Conservation (phyloP, 164 flowering plant genomes). For the Nymphaea colorata region DNA sequence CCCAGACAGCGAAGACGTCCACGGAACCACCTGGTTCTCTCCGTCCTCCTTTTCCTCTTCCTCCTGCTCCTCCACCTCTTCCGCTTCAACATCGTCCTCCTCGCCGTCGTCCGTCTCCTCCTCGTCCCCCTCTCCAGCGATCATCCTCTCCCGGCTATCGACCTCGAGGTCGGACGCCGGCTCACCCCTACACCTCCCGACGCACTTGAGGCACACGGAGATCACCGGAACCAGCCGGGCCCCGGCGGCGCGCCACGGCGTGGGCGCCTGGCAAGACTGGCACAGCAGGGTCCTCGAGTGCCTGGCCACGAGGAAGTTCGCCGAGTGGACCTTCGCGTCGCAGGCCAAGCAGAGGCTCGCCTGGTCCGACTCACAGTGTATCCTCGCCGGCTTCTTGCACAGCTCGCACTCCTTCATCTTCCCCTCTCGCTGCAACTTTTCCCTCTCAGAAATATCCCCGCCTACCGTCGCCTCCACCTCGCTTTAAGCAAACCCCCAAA, state of each 20-base stretch:
- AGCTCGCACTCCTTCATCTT: constrained; percentile 53
- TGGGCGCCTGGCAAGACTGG: constrained; percentile 44
- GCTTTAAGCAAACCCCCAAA: no score
- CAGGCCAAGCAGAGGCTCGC: constrained; percentile 72
- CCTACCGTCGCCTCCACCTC: not conserved
- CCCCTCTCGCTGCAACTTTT: not conserved
- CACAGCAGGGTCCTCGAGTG: constrained; percentile 46
- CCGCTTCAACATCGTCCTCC: constrained; percentile 2
- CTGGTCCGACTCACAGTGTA: constrained; percentile 65
- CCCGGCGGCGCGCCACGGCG: constrained; percentile 70
- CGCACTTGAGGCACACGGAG: constrained; percentile 37
- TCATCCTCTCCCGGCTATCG: not conserved
- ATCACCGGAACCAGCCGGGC: constrained; percentile 33
- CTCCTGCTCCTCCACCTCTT: constrained; percentile 7
- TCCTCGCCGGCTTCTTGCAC: constrained; percentile 36
- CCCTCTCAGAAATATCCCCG: not conserved
- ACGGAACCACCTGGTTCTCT: constrained; percentile 33
- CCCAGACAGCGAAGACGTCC: constrained; percentile 9
- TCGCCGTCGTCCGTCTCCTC: constrained; percentile 5
- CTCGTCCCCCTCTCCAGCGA: constrained; percentile 6
- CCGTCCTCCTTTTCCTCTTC: constrained; percentile 18
- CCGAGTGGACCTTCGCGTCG: constrained; percentile 62
- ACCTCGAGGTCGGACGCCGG: not conserved
- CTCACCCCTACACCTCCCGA: not conserved
- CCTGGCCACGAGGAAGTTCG: constrained; percentile 65